Percentiles rank a stretch among this genome's conserved stretches.
Evolutionary conservation across 257 asterid genomes (phyloP).

Genomic region (Lycium ferocissimum): DNA sequence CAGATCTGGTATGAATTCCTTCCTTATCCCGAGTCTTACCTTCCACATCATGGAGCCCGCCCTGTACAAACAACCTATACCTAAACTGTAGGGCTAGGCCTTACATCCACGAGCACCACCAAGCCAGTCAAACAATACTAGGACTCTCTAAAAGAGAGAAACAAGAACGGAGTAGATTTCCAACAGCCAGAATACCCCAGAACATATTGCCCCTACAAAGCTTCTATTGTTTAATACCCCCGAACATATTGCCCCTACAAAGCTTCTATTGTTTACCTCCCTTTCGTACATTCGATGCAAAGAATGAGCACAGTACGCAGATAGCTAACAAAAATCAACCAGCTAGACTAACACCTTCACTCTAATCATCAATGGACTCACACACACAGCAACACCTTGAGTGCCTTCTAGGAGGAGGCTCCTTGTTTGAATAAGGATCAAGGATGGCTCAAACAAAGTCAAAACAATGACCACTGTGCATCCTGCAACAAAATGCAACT

Average conservation of each 20-base stretch:
- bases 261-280: not conserved
- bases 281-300: not conserved
- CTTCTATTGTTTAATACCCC: not conserved
- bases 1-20: slow-evolving; percentile 57
- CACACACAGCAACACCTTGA: not conserved
- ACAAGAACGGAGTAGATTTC: not conserved
- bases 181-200: not conserved
- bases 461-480: not conserved
- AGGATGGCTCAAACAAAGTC: not conserved
- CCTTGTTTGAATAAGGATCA: too few relatives aligned
- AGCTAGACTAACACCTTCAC: not conserved
- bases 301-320: not conserved
- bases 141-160: not conserved
- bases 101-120: too few relatives aligned
- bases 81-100: not conserved
- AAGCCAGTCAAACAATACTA: too few relatives aligned
- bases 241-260: not conserved
- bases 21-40: slow-evolving; percentile 62
- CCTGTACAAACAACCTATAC: not conserved
- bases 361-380: not conserved
- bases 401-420: not conserved
- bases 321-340: not conserved
- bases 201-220: not conserved
- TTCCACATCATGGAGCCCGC: slow-evolving; percentile 24
- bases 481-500: not conserved